Conservation (phyloP, 2,329 filamentous ascomycete species). For the Beauveria bassiana region DNA sequence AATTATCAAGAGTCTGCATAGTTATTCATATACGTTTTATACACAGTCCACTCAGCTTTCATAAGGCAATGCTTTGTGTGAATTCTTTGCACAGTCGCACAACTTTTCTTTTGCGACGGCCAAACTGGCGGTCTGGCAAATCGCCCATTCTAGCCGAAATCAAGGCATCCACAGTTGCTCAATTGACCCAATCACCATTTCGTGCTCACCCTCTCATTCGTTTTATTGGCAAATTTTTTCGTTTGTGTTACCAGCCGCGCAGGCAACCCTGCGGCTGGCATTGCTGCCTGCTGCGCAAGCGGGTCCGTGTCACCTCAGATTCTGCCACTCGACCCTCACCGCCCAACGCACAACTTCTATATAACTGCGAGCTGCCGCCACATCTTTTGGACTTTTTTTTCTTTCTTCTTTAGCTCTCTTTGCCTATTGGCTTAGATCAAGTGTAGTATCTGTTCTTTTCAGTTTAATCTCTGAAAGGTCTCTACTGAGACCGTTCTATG, state of each 20-base stretch:
- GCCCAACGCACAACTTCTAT: slow-evolving; percentile 18
- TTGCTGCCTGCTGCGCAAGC: neutral
- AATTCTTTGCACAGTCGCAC: neutral
- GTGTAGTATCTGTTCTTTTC: slow-evolving; percentile 96
- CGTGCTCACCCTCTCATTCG: neutral
- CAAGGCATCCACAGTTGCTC: neutral
- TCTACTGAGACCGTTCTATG: slow-evolving; percentile 61
- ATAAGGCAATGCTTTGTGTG: neutral
- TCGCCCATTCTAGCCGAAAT: neutral
- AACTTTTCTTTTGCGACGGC: neutral
- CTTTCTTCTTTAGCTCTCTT: slow-evolving; percentile 35
- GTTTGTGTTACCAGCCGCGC: neutral
- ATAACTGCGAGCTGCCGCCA: slow-evolving; percentile 17
- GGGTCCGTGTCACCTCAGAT: neutral
- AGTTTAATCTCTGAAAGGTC: slow-evolving; percentile 92
- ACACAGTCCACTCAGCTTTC: neutral
- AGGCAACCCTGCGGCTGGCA: neutral
- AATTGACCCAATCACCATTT: neutral
- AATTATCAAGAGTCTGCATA: no score
- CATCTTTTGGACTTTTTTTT: slow-evolving; percentile 19
- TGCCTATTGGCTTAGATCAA: slow-evolving; percentile 74
- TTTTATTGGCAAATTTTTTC: neutral
- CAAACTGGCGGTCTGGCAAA: slow-evolving; percentile 1
- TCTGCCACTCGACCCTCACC: slow-evolving; percentile 13
- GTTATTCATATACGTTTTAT: no score